Conservation (phyloP, 139 green algal genomes). For the Trebouxia sp. region DNA sequence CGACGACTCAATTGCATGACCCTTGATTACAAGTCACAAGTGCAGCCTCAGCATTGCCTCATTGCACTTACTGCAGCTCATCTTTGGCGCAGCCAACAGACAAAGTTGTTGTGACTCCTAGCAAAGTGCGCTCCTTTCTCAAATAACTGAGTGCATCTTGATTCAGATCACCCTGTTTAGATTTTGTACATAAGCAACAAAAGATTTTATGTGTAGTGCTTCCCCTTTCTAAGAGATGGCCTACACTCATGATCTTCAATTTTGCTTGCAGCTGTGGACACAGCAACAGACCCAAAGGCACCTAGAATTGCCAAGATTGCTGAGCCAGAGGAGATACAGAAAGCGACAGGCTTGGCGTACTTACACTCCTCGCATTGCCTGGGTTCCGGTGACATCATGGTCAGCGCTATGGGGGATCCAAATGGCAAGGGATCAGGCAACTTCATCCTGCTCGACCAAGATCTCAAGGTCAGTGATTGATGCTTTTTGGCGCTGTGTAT, state of each 20-base stretch:
- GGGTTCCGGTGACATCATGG: slow-evolving; percentile 53
- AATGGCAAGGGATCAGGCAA: slow-evolving; percentile 58
- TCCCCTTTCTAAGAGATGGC: not conserved
- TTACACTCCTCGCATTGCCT: slow-evolving; percentile 78
- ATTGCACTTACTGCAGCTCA: too few relatives aligned
- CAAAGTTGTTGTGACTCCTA: too few relatives aligned
- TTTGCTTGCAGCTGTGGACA: slow-evolving; percentile 34
- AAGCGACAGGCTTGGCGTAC: slow-evolving; percentile 53
- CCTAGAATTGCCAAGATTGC: slow-evolving; percentile 59
- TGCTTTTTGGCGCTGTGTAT: too few relatives aligned
- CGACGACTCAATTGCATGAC: not conserved
- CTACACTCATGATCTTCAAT: slow-evolving; percentile 33
- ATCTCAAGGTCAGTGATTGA: too few relatives aligned
- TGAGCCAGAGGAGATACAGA: slow-evolving; percentile 58
- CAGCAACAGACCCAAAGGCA: not conserved
- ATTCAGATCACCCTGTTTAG: not conserved
- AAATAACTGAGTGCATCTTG: not conserved
- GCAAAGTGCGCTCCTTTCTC: too few relatives aligned
- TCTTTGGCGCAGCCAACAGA: too few relatives aligned
- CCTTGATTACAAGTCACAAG: too few relatives aligned
- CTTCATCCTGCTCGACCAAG: slow-evolving; percentile 75
- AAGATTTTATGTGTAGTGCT: not conserved
- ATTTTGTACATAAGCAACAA: not conserved
- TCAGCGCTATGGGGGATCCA: slow-evolving; percentile 63
- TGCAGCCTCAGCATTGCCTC: too few relatives aligned